Base-by-base conservation (phyloP, 192 early-diverging fungal species). In the Coemansia sp. region DNA sequence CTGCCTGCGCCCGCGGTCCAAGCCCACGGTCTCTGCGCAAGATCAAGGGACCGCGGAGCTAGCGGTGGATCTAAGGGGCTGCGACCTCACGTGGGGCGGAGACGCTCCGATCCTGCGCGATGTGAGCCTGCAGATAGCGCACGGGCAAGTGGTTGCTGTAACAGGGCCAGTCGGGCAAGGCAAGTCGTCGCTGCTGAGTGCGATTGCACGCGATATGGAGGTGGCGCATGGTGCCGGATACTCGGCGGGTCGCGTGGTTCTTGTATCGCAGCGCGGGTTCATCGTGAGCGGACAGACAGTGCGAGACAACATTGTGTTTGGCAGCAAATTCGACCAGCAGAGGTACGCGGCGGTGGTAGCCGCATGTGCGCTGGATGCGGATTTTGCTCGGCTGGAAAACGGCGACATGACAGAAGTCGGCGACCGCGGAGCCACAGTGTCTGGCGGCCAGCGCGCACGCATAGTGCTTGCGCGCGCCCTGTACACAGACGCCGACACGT, bases 391-490 rank as follows among this genome's bases (percentile, higher is more conserved):
- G 0, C 67, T 95, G 52, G 67, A 85, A 11, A 10, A 62, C 0
- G 71, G 67, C 16, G 71, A 69, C 48, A 14, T 41, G 18, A 66
- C 77, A 4, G 46, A 6, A 10, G 63, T 70, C 35, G 83, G 83
- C 1, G 71, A 77, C 20, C 30, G 63, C 7, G 66, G 76, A 12
- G 57, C 61, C 1, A 75, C 63, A 12, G 18, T 87, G 8, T 88
- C 72, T 21, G 89, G 91, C 38, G 94, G 94, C 6, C 95, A 97
- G 80, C 61, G 94, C 5, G 93, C 93, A 1, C 86, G 95, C 6
- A 81, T 88, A 4, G 80, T 90, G 0, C 64, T 96, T 8, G 93
- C 93, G 3, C 87, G 95, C 6, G 81, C 89, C 5, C 76, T 91
- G 0, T 94, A 96, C 73, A 74, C 89, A 57, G 77, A 87, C 15